A percentile compares a stretch with the other conserved stretches of the same genome.
Conservation (phyloP, 495 filamentous ascomycete genomes). For the Pyrenula massariospora region DNA sequence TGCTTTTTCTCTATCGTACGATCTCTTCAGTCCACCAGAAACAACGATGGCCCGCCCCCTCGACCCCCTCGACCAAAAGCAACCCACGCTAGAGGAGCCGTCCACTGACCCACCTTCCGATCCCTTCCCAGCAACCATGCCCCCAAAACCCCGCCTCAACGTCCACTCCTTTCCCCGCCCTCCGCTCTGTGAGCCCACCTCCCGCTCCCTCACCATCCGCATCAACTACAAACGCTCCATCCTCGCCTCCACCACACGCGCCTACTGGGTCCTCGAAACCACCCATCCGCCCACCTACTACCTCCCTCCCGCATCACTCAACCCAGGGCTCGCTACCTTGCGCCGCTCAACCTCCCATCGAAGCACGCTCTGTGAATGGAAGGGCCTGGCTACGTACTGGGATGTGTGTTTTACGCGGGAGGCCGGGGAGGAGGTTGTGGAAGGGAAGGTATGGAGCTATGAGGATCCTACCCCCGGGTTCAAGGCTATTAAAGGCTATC, state of each 20-base stretch:
- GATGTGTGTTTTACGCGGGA: constrained; percentile 15
- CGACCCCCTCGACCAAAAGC: neutral
- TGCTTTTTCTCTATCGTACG: neutral
- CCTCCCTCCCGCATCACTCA: constrained; percentile 29
- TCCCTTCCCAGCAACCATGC: constrained; percentile 15
- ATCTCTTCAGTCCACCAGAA: neutral
- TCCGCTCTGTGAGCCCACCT: constrained; percentile 35
- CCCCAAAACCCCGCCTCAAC: constrained; percentile 34
- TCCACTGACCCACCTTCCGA: neutral
- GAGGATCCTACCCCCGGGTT: constrained; percentile 34
- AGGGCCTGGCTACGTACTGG: constrained; percentile 42
- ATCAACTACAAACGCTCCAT: constrained; percentile 29
- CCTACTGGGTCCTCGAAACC: constrained; percentile 49
- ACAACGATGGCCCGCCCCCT: neutral
- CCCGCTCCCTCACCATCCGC: constrained; percentile 38
- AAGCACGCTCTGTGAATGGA: constrained; percentile 43
- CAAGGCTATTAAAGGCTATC: constrained; percentile 33
- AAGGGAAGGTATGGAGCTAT: constrained; percentile 42
- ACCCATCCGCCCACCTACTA: constrained; percentile 50
- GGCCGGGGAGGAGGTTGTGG: constrained; percentile 20
- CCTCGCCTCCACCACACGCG: constrained; percentile 42
- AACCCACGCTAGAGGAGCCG: neutral
- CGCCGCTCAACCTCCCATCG: constrained; percentile 20
- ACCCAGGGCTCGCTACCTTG: constrained; percentile 26
- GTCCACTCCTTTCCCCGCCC: constrained; percentile 48